These are phyloP conservation scores for Dendrobium chrysotoxum DNA, from an alignment of 106 monocot genomes.

Conservation along the genomic window DNA sequence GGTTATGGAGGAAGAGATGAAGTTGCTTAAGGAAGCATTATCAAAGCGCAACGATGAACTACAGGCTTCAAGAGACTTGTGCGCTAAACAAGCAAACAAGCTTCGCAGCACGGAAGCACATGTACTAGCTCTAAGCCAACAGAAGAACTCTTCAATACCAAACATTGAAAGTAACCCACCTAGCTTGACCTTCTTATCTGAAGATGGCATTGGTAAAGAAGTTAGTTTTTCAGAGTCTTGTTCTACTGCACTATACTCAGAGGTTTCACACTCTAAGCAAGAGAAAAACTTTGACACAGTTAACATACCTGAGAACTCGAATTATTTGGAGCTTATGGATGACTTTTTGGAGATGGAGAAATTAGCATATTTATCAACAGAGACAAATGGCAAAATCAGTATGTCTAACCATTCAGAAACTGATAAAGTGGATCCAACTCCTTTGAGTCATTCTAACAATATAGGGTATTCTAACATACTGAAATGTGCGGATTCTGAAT, in stretches of 20 bases:
- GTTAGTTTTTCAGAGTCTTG: slow-evolving; percentile 66
- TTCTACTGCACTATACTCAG: slow-evolving; percentile 43
- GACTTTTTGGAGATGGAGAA: slow-evolving; percentile 65
- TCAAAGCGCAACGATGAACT: slow-evolving; percentile 75
- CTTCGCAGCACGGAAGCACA: slow-evolving; percentile 58
- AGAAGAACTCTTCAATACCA: slow-evolving; percentile 30
- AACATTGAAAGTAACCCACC: slow-evolving; percentile 49
- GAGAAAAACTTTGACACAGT: slow-evolving; percentile 1
- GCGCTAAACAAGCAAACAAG: slow-evolving; percentile 56
- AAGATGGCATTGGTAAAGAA: slow-evolving; percentile 73
- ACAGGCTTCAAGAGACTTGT: slow-evolving; percentile 65
- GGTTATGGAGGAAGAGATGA: slow-evolving; percentile 80
- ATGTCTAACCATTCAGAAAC: slow-evolving; percentile 2
- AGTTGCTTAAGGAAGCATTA: slow-evolving; percentile 83
- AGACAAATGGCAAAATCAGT: slow-evolving; percentile 17
- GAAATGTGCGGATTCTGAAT: slow-evolving; percentile 17
- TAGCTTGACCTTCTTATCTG: slow-evolving; percentile 74
- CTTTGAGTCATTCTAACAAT: not conserved
- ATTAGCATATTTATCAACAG: slow-evolving; percentile 32
- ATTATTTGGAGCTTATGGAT: slow-evolving; percentile 38
- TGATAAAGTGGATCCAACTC: slow-evolving; percentile 1
- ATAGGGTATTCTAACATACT: slow-evolving; percentile 4
- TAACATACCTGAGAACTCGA: not conserved
- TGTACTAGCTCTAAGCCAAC: slow-evolving; percentile 27
- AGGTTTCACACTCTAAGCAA: slow-evolving; percentile 48